phyloP scores from a whole-genome alignment of 768 basidiomycete genomes.

The Tricholoma sp. region DNA sequence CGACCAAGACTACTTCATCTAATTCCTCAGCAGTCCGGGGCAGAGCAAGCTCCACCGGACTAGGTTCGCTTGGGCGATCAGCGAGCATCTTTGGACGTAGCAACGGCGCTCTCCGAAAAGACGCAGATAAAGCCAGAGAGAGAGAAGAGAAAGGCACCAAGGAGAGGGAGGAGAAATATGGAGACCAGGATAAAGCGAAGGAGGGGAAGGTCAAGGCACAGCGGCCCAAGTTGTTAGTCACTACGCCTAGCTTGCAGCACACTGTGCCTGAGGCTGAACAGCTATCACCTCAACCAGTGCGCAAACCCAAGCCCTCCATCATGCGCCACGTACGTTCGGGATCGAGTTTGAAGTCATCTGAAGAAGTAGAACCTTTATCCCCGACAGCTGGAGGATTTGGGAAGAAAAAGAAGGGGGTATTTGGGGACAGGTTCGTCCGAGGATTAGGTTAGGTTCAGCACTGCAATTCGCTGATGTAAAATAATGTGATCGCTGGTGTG shows the following conservation, averaged over 20 bases:
- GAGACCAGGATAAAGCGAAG: slow-evolving; percentile 17
- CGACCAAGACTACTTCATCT: background rate
- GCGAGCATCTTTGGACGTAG: slow-evolving; percentile 14
- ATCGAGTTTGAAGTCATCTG: slow-evolving; percentile 22
- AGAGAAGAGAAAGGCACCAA: slow-evolving; percentile 13
- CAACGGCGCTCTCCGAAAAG: slow-evolving; percentile 11
- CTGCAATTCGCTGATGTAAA: slow-evolving; percentile 35
- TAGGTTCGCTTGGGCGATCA: slow-evolving; percentile 16
- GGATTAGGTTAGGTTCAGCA: slow-evolving; percentile 28
- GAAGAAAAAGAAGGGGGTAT: slow-evolving; percentile 29
- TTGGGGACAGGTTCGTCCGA: slow-evolving; percentile 30
- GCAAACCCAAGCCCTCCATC: slow-evolving; percentile 14
- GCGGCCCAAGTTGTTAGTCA: slow-evolving; percentile 27
- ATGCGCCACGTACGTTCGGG: slow-evolving; percentile 29
- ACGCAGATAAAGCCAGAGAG: slow-evolving; percentile 9
- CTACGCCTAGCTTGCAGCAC: slow-evolving; percentile 13
- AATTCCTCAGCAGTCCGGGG: slow-evolving; percentile 8
- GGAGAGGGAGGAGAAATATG: slow-evolving; percentile 15
- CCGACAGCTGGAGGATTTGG: background rate
- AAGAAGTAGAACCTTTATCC: slow-evolving; percentile 5
- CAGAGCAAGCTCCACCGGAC: slow-evolving; percentile 15
- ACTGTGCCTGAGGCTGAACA: background rate
- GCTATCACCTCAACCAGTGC: slow-evolving; percentile 6
- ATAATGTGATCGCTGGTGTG: background rate
- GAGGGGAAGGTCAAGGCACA: slow-evolving; percentile 13